Conservation (phyloP, 139 green algal species). For the Spirogloea muscicola region DNA sequence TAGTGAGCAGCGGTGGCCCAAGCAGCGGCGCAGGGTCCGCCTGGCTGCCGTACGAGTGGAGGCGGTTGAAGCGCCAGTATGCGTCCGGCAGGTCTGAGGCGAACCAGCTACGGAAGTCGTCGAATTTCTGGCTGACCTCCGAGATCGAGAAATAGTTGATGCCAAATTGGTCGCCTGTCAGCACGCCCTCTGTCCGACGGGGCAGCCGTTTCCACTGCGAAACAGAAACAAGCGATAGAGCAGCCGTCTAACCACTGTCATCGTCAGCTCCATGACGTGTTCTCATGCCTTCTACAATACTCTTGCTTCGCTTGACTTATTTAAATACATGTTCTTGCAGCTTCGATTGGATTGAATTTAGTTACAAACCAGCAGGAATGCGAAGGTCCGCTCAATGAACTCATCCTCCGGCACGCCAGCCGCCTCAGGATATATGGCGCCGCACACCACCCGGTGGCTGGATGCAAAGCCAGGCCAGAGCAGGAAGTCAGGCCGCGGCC, state of each 20-base stretch:
- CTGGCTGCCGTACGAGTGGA: constrained; percentile 60
- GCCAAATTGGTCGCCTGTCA: constrained; percentile 69
- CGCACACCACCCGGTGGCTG: constrained; percentile 31
- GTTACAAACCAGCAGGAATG: too few species aligned
- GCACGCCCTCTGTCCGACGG: constrained; percentile 55
- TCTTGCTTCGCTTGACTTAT: too few species aligned
- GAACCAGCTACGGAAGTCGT: constrained; percentile 58
- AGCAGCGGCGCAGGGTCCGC: constrained; percentile 2
- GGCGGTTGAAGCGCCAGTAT: constrained; percentile 78
- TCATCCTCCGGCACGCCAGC: constrained; percentile 21
- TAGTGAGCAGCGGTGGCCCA: too few species aligned
- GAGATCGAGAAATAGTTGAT: constrained; percentile 87
- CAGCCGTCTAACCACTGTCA: too few species aligned
- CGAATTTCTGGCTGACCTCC: constrained; percentile 76
- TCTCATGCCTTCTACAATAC: too few species aligned
- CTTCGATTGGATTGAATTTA: too few species aligned
- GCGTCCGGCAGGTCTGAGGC: constrained; percentile 9
- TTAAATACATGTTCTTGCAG: too few species aligned
- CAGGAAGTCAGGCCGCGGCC: too few species aligned
- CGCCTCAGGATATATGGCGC: constrained; percentile 16
- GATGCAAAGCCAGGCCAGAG: too few species aligned
- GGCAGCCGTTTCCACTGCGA: constrained; percentile 33
- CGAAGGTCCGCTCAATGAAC: constrained; percentile 27
- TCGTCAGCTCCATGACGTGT: too few species aligned
- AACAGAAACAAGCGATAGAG: not conserved